phyloP scores from a whole-genome alignment of 139 green algal species.

The Micractinium sp. region DNA sequence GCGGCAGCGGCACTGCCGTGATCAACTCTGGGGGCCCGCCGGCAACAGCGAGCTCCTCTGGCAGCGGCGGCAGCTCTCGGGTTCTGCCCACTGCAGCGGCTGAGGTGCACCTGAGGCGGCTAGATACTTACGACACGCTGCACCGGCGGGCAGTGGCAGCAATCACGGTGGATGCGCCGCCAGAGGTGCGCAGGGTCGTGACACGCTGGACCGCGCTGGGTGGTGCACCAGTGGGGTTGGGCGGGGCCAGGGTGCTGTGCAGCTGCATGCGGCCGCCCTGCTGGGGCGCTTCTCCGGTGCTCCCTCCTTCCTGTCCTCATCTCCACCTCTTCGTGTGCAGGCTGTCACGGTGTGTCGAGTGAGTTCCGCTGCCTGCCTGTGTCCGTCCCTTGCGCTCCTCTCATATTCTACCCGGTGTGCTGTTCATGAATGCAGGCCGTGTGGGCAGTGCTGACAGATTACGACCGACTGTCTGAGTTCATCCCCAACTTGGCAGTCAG shows the following conservation, averaged over 20 bases:
- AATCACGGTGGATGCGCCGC: slow-evolving; percentile 50
- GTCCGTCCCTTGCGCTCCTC: background rate
- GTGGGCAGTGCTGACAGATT: slow-evolving; percentile 49
- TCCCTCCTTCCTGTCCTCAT: background rate
- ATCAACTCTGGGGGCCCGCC: background rate
- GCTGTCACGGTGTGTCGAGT: too few species aligned
- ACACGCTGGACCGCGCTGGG: background rate
- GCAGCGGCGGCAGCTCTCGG: background rate
- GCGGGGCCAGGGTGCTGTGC: background rate
- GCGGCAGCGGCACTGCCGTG: background rate
- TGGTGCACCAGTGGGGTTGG: background rate
- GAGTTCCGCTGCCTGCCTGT: background rate
- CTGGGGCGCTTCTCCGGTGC: background rate
- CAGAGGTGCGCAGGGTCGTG: background rate
- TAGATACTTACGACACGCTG: slow-evolving; percentile 53
- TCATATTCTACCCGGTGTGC: background rate
- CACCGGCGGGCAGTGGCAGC: slow-evolving; percentile 58
- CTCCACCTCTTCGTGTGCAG: background rate
- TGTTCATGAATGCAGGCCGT: slow-evolving; percentile 16
- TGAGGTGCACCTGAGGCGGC: slow-evolving; percentile 61
- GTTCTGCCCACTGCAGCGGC: background rate
- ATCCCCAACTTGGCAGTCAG: slow-evolving; percentile 64
- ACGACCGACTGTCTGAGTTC: slow-evolving; percentile 60
- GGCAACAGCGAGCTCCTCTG: background rate
- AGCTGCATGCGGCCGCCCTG: background rate